A percentile compares a stretch with the other conserved stretches of the same genome.
These are phyloP conservation scores for Vinca minor DNA, from an alignment of 257 asterid genomes.

Conservation along the genomic window DNA sequence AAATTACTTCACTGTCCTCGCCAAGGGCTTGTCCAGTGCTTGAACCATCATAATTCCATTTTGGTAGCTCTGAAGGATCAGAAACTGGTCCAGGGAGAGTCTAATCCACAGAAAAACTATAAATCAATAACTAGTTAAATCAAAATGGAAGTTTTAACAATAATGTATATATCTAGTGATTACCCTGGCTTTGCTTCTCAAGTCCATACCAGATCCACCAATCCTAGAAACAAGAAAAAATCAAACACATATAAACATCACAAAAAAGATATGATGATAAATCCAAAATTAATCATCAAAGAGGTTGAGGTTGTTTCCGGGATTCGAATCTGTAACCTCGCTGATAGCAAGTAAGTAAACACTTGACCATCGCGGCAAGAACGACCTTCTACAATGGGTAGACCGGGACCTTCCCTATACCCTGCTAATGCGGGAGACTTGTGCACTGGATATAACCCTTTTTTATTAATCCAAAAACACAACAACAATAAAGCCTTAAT, in stretches of 20 bases:
- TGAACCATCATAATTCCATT: slow-evolving; percentile 96
- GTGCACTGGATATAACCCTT: too few species aligned
- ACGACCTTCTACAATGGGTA: too few species aligned
- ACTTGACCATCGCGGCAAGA: too few species aligned
- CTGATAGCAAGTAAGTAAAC: too few species aligned
- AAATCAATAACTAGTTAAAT: neutral
- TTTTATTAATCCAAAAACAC: too few species aligned
- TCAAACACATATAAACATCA: slow-evolving; percentile 1
- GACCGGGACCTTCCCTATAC: too few species aligned
- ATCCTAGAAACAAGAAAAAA: slow-evolving; percentile 59
- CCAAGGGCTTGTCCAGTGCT: slow-evolving; percentile 98
- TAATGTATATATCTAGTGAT: neutral
- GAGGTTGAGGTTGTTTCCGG: too few species aligned
- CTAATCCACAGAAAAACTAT: slow-evolving; percentile 28
- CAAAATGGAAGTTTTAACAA: neutral
- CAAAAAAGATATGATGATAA: neutral
- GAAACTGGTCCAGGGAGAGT: slow-evolving; percentile 56
- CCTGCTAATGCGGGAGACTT: too few species aligned
- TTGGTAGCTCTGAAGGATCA: slow-evolving; percentile 74
- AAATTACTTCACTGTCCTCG: slow-evolving; percentile 90
- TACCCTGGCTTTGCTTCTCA: slow-evolving; percentile 94
- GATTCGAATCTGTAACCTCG: too few species aligned
- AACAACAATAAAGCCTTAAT: too few species aligned
- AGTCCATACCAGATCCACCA: slow-evolving; percentile 95
- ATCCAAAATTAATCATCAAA: too few species aligned